Base-by-base conservation (phyloP, 371 early-diverging fungal genomes). In the Zancudomyces culisetae region DNA sequence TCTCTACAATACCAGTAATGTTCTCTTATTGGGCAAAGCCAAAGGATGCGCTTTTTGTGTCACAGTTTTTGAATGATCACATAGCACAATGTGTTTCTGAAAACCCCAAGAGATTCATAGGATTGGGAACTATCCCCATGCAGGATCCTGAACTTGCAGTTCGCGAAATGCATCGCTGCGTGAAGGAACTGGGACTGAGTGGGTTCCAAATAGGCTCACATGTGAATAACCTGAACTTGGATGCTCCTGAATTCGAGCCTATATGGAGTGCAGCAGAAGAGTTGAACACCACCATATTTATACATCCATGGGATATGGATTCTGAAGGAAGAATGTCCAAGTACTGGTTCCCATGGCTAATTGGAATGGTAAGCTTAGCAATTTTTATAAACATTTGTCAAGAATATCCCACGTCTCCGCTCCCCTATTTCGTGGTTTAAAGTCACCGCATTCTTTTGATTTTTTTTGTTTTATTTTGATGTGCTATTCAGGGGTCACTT, bases 291-390 rank as follows among this genome's bases (percentile, higher is more conserved):
- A 73, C 71, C 3, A 61, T 81, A 19, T 81, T 81, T 70, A 67
- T 81, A 27, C 81, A 81, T 53, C 81, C 82, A 6, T 81, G 82
- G 82, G 80, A 78, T 56, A 79, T 79, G 77, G 74, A 74, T 43
- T 63, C 52, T 58, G 75, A 71, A 49, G 69, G 67, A 8, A 65
- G 80, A 23, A 74, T 71, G 76, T 69, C 70, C 42, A 80, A 80
- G 53, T 81, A 78, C 61, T 81, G 82, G 82, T 78, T 76, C 62
- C 81, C 82, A 3, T 81, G 82, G 75, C 60, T 53, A 15, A 50
- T 48, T 26, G 48, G 48, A 48, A 48, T 48, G 48, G 48, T 48
- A 48, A 22, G 45, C 20, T 26, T n/a, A 13, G n/a, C n/a, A 13
- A 13, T 40, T 24, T 10, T 22, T 43, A 8, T 43, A 18, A 13